These are phyloP conservation scores for Copromyces sp. DNA, from an alignment of 495 filamentous ascomycete species.

Conservation along the genomic window DNA sequence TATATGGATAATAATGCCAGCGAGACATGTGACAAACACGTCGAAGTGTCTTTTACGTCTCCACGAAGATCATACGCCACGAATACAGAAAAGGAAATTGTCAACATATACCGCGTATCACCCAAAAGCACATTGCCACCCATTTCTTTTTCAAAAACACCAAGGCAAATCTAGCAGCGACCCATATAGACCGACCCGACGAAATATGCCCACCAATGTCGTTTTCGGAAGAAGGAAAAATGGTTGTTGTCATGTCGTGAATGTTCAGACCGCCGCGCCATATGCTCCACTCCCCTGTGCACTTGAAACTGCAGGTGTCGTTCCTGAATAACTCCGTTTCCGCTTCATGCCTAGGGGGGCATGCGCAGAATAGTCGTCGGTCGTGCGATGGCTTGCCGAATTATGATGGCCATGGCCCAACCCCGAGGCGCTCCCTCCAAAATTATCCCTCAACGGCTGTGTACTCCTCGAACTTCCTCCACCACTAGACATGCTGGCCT, in stretches of 20 bases:
- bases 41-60: not conserved
- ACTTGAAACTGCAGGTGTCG: not conserved
- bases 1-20: not conserved
- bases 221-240: not conserved
- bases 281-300: not conserved
- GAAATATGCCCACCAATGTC: not conserved
- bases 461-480: conserved; percentile 29
- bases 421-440: conserved; percentile 28
- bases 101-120: not conserved
- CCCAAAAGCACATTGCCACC: not conserved
- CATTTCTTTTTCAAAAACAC: not conserved
- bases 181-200: not conserved
- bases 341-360: conserved; percentile 38
- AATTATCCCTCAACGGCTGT: conserved; percentile 33
- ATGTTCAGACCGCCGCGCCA: not conserved
- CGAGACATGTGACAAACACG: not conserved
- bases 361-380: conserved; percentile 28
- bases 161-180: not conserved
- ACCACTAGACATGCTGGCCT: conserved; percentile 32
- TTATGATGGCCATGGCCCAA: conserved; percentile 26
- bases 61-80: not conserved
- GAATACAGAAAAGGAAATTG: not conserved
- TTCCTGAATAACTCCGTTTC: conserved; percentile 36
- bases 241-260: not conserved
- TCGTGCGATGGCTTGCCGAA: conserved; percentile 20